Percentiles rank a stretch among this genome's conserved stretches.
These are phyloP conservation scores for Entomortierella chlamydospora DNA, from an alignment of 192 early-diverging fungal species.

Conservation along the genomic window DNA sequence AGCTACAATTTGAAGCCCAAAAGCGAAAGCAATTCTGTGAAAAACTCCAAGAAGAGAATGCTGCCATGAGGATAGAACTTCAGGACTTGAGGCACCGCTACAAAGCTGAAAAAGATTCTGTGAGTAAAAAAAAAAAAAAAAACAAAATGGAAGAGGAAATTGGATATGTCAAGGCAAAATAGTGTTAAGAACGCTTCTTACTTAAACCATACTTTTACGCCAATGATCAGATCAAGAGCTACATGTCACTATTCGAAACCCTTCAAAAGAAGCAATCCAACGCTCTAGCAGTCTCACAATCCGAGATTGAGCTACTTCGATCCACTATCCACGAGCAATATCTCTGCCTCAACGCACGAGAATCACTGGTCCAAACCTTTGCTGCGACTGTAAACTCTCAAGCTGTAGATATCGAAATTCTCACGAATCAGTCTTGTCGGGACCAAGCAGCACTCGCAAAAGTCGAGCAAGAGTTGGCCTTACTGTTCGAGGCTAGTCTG, in stretches of 20 bases:
- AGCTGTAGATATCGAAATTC: conserved; percentile 18
- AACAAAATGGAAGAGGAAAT: no score
- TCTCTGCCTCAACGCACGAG: conserved; percentile 19
- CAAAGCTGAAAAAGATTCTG: conserved; percentile 37
- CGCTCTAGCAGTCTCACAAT: conserved; percentile 38
- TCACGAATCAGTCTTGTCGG: conserved; percentile 9
- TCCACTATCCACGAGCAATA: conserved; percentile 2
- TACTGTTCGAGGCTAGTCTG: conserved; percentile 30
- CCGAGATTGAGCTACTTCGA: conserved; percentile 22
- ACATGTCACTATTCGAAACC: conserved; percentile 51
- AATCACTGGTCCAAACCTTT: conserved; percentile 19
- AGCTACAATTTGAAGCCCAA: conserved; percentile 17
- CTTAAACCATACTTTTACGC: no score
- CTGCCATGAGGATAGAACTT: conserved; percentile 34
- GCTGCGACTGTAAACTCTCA: conserved; percentile 13
- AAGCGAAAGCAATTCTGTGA: conserved; percentile 28
- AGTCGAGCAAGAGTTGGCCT: conserved; percentile 38
- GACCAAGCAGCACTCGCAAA: conserved; percentile 15
- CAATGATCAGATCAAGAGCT: conserved; percentile 36
- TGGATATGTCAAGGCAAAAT: no score
- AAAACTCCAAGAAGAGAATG: conserved; percentile 35
- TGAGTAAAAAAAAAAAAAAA: background rate
- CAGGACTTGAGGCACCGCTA: conserved; percentile 28
- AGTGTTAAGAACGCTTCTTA: no score
- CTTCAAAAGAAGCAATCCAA: conserved; percentile 52